phyloP scores from a whole-genome alignment of 1,284 basidiomycete species.

The Cystobasidiaceae sp. region DNA sequence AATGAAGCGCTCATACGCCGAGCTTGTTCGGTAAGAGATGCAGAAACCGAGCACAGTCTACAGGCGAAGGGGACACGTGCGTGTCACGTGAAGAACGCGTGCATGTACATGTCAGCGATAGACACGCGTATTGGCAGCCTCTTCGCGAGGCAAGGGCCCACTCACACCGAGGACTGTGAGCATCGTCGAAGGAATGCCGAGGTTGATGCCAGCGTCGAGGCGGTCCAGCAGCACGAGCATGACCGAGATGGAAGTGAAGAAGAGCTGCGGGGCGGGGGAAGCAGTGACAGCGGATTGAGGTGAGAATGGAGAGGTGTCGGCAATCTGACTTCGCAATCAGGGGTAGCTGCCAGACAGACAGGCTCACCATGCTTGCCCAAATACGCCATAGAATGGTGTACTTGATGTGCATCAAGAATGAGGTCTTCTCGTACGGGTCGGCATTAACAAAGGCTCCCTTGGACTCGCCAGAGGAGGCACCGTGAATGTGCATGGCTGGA shows the following conservation, averaged over 20 bases:
- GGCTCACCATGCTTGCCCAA: slow-evolving; percentile 19
- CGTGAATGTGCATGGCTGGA: not conserved
- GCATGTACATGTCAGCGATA: too few relatives aligned
- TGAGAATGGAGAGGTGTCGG: not conserved
- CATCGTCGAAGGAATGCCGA: slow-evolving; percentile 24
- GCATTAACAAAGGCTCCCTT: not conserved
- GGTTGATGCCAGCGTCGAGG: not conserved
- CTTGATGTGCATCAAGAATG: slow-evolving; percentile 10
- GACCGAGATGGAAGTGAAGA: slow-evolving; percentile 22
- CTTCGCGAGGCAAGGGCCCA: not conserved
- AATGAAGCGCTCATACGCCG: slow-evolving; percentile 25
- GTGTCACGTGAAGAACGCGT: not conserved
- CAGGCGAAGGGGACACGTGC: not conserved
- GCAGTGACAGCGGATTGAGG: not conserved
- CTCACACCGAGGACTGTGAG: slow-evolving; percentile 27
- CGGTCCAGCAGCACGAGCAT: slow-evolving; percentile 8
- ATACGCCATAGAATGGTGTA: slow-evolving; percentile 20
- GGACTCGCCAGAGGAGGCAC: not conserved
- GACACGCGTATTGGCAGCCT: not conserved
- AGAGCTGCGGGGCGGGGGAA: slow-evolving; percentile 6
- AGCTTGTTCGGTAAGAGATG: slow-evolving; percentile 29
- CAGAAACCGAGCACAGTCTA: slow-evolving; percentile 28
- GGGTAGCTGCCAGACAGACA: not conserved
- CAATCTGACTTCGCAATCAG: not conserved
- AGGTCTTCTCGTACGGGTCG: slow-evolving; percentile 16